Percentiles rank a stretch among this genome's conserved stretches.
Conservation (phyloP, 768 basidiomycete species). For the Pholiota conissans region DNA sequence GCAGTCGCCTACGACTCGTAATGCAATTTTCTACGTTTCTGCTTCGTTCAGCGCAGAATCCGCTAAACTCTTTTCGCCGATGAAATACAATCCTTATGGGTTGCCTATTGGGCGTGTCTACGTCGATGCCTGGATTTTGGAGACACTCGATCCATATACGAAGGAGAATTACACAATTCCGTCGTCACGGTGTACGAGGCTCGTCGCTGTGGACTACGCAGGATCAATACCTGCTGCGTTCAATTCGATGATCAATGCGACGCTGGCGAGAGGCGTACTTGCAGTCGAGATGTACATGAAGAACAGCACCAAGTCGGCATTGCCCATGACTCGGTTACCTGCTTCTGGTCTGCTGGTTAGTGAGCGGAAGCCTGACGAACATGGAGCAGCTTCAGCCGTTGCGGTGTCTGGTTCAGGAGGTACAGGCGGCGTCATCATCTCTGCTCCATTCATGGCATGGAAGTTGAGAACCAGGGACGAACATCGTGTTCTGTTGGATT, state of each 20-base stretch:
- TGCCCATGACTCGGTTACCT: slow-evolving; percentile 73
- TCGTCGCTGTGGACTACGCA: slow-evolving; percentile 84
- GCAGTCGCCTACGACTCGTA: slow-evolving; percentile 38
- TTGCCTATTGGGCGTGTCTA: slow-evolving; percentile 81
- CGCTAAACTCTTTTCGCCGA: slow-evolving; percentile 48
- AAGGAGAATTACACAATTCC: slow-evolving; percentile 94
- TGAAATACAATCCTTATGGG: slow-evolving; percentile 73
- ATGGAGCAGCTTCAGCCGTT: slow-evolving; percentile 13
- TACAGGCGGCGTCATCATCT: slow-evolving; percentile 7
- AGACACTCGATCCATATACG: slow-evolving; percentile 95
- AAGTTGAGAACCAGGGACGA: slow-evolving; percentile 61
- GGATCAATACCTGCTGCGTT: slow-evolving; percentile 84
- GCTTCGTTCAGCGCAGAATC: slow-evolving; percentile 79
- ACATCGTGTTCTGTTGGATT: slow-evolving; percentile 52
- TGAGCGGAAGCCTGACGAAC: slow-evolving; percentile 51
- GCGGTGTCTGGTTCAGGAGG: slow-evolving; percentile 9
- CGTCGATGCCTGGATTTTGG: slow-evolving; percentile 93
- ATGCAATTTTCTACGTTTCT: slow-evolving; percentile 80
- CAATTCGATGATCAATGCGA: slow-evolving; percentile 82
- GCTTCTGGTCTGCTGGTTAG: slow-evolving; percentile 58
- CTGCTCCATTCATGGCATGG: slow-evolving; percentile 46
- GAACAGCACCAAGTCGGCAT: slow-evolving; percentile 45
- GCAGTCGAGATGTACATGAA: slow-evolving; percentile 77
- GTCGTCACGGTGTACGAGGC: slow-evolving; percentile 82
- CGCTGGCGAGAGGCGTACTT: slow-evolving; percentile 70